phyloP scores from a whole-genome alignment of 1,139 yeast genomes.

The Taiozyma sp. region DNA sequence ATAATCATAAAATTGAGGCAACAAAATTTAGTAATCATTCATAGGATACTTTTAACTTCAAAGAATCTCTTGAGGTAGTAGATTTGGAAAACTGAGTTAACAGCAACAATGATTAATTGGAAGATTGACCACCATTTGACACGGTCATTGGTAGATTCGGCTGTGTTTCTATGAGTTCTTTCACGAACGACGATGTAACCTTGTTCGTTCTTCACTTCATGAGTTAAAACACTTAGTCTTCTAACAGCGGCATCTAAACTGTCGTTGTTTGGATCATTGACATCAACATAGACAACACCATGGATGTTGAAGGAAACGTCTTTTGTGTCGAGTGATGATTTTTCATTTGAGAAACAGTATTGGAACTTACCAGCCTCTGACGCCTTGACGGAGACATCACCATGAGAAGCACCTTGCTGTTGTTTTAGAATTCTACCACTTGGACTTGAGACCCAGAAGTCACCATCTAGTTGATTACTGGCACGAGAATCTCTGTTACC shows the following conservation, averaged over 20 bases:
- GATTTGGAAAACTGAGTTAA: slow-evolving; percentile 88
- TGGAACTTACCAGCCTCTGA: slow-evolving; percentile 67
- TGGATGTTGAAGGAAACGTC: slow-evolving; percentile 96
- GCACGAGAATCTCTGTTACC: slow-evolving; percentile 85
- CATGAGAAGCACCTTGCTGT: slow-evolving; percentile 64
- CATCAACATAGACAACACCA: slow-evolving; percentile 86
- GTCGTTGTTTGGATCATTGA: slow-evolving; percentile 76
- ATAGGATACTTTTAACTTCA: slow-evolving; percentile 75
- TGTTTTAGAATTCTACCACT: slow-evolving; percentile 49
- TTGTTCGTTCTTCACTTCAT: slow-evolving; percentile 89
- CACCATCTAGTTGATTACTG: slow-evolving; percentile 72
- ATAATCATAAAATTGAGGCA: not conserved
- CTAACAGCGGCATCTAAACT: slow-evolving; percentile 83
- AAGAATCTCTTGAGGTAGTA: slow-evolving; percentile 92
- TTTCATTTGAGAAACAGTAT: slow-evolving; percentile 91
- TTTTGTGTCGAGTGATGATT: slow-evolving; percentile 64
- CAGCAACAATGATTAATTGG: slow-evolving; percentile 82
- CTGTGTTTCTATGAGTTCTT: slow-evolving; percentile 97
- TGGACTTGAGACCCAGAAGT: slow-evolving; percentile 62
- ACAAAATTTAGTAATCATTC: not conserved
- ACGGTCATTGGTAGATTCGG: slow-evolving; percentile 94
- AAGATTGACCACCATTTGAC: slow-evolving; percentile 98
- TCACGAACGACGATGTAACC: slow-evolving; percentile 93
- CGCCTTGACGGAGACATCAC: slow-evolving; percentile 71
- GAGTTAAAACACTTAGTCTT: slow-evolving; percentile 69